Percentiles rank a stretch among this genome's conserved stretches.
phyloP scores from a whole-genome alignment of 352 stramenopile genomes.

The Phytophthora gonapodyides region DNA sequence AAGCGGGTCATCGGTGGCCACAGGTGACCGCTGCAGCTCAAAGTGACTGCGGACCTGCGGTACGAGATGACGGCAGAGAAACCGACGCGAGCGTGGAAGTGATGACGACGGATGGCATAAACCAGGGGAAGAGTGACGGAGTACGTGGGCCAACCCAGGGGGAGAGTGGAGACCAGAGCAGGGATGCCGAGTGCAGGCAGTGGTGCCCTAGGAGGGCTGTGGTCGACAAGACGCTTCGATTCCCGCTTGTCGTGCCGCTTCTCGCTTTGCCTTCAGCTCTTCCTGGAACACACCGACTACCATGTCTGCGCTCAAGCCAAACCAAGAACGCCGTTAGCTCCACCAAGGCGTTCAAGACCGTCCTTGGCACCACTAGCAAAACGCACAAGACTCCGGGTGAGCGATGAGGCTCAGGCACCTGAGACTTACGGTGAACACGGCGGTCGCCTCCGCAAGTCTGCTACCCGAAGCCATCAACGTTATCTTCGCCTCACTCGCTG shows the following conservation, averaged over 20 bases:
- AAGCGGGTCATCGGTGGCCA: no score
- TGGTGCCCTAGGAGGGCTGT: no score
- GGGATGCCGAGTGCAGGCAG: no score
- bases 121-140: no score
- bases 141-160: no score
- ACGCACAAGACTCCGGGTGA: slow-evolving; percentile 7
- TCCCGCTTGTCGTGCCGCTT: neutral
- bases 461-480: slow-evolving; percentile 8
- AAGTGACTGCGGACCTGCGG: no score
- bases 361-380: slow-evolving; percentile 10
- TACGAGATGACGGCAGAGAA: no score
- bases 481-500: slow-evolving; percentile 4
- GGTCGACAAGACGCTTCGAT: no score
- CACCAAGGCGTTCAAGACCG: slow-evolving; percentile 12
- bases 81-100: no score
- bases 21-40: no score
- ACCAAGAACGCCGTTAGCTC: slow-evolving; percentile 20
- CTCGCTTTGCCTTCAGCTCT: neutral
- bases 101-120: no score
- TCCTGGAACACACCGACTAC: neutral
- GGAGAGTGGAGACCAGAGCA: no score
- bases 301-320: neutral
- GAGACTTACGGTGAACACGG: slow-evolving; percentile 17
- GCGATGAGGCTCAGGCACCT: slow-evolving; percentile 19
- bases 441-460: neutral